Evolutionary conservation across 2,329 filamentous ascomycete species (phyloP).

Genomic region (Chaetomiaceae sp.): DNA sequence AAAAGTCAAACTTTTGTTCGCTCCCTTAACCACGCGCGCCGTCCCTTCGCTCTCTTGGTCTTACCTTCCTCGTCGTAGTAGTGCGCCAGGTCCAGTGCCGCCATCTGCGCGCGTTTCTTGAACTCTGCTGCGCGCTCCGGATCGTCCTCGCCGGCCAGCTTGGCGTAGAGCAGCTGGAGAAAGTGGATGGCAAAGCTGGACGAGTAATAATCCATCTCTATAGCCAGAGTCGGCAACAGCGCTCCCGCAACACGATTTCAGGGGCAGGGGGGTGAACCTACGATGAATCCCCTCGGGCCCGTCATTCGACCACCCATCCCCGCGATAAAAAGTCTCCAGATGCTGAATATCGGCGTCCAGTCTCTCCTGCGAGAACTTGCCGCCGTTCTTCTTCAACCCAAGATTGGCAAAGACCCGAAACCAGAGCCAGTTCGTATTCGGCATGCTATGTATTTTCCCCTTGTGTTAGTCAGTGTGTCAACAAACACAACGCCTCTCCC

Average conservation of each 20-base stretch:
- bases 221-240: constrained; percentile 21
- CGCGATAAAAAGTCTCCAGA: constrained; percentile 76
- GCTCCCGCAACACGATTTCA: too few relatives aligned
- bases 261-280: constrained; percentile 32
- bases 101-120: constrained; percentile 60
- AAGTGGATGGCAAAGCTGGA: constrained; percentile 80
- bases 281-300: constrained; percentile 71
- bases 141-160: constrained; percentile 64
- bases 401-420: constrained; percentile 82
- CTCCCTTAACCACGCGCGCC: too few relatives aligned
- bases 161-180: constrained; percentile 71
- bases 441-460: constrained; percentile 69
- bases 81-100: constrained; percentile 67
- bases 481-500: background rate
- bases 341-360: constrained; percentile 73
- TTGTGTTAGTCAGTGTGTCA: constrained; percentile 4
- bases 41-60: too few relatives aligned
- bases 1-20: too few relatives aligned
- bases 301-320: constrained; percentile 78
- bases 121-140: constrained; percentile 64
- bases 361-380: constrained; percentile 62
- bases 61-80: constrained; percentile 66
- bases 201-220: constrained; percentile 80
- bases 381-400: constrained; percentile 70
- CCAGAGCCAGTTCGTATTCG: constrained; percentile 68